Base-by-base conservation (phyloP, 2,329 filamentous ascomycete species). In the Paramyrothecium roridum region DNA sequence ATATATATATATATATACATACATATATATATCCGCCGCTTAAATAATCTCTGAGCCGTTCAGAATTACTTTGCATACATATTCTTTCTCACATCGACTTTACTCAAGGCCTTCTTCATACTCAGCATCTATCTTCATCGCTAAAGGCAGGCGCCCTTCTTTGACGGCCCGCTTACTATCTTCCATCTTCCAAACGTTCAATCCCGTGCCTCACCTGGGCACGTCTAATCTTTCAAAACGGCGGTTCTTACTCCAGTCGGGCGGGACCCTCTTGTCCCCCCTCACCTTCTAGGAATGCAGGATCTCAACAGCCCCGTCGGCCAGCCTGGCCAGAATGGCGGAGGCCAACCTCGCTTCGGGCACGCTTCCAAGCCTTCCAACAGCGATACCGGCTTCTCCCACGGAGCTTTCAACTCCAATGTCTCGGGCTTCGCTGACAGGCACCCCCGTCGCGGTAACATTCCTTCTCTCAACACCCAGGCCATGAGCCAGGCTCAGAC, bases 381-480 rank as follows among this genome's bases (percentile, higher is more conserved):
- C 73, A 86, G 90, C 69, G 89, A 93, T 65, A 95, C 91, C 50
- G 92, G 91, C 61, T 96, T 96, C 75, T 96, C 93, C 50, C 92
- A 96, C 71, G 91, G 90, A 61, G 92, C 93, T 56, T 97, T 96
- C 76, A 87, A 87, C 68, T 93, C 90, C 55, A 96, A 96, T 76
- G 81, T 92, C 63, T 83, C 85, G 65, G 90, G 91, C 58, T 96
- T 96, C 69, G 88, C 87, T 61, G 92, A 96, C 71, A 86, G 93
- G 67, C 91, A 96, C 74, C 86, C 89, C 63, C 89, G 93, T 66
- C 85, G 92, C 64, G 83, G 81, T 59, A 96, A 96, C 76, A 90
- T 98, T 67, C 91, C 93, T 60, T 87, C 88, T 60, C 96, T 98
- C 77, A 97, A 97, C 74, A 97, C 95, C 21, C 87, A 89, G 68